Evolutionary conservation across 495 filamentous ascomycete genomes (phyloP).

Genomic region (Haplographium delicatum): DNA sequence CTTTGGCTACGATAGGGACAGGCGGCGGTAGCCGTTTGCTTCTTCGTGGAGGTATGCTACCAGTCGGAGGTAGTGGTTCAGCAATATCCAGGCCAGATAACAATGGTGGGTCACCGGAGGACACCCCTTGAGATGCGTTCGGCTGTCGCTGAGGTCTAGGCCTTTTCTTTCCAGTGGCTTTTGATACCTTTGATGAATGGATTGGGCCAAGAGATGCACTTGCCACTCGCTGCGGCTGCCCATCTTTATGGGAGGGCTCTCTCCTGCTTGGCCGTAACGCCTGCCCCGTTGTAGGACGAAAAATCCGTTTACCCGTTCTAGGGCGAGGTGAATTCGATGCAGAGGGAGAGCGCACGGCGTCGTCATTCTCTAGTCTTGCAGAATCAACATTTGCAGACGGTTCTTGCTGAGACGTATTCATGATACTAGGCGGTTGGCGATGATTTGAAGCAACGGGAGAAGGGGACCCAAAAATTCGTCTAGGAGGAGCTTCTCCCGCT

Average conservation of each 20-base stretch:
- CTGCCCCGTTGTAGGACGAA: slow-evolving; percentile 16
- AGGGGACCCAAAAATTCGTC: slow-evolving; percentile 9
- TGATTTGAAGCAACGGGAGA: slow-evolving; percentile 13
- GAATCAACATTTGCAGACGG: slow-evolving; percentile 11
- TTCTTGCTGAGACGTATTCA: slow-evolving; percentile 11
- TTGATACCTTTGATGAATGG: slow-evolving; percentile 15
- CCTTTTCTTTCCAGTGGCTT: slow-evolving; percentile 12
- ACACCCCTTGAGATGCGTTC: slow-evolving; percentile 8
- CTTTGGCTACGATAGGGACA: slow-evolving; percentile 6
- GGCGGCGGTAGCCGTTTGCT: slow-evolving; percentile 13
- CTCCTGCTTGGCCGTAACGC: slow-evolving; percentile 8
- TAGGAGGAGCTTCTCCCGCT: slow-evolving; percentile 10
- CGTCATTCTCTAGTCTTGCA: slow-evolving; percentile 9
- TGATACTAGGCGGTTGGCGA: slow-evolving; percentile 9
- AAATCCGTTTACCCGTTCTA: slow-evolving; percentile 13
- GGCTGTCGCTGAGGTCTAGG: slow-evolving; percentile 8
- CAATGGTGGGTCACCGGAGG: slow-evolving; percentile 10
- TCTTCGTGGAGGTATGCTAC: slow-evolving; percentile 12
- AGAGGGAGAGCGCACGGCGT: slow-evolving; percentile 12
- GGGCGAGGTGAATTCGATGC: slow-evolving; percentile 12
- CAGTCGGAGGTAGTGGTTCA: slow-evolving; percentile 3
- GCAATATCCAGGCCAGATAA: background rate
- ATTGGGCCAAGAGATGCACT: slow-evolving; percentile 16
- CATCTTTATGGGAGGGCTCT: slow-evolving; percentile 8
- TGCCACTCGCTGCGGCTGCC: slow-evolving; percentile 10